Evolutionary conservation across 208 protist species (phyloP), one percentile per base, ranked within the genome.

Genomic region (Trypanosoma caninum): DNA sequence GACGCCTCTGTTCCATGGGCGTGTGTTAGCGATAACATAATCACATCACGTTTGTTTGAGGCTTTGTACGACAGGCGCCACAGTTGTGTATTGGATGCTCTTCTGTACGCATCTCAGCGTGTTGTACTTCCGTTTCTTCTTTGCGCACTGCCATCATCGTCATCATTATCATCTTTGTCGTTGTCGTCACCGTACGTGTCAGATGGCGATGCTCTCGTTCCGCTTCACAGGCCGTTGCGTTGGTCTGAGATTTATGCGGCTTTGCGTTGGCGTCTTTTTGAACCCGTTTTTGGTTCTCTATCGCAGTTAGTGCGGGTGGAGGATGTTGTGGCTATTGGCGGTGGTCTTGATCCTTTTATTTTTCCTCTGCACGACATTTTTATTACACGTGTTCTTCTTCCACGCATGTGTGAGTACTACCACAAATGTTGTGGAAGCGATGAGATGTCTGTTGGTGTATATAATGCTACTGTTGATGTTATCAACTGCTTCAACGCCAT

Each of bases 321-420:
- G 37, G 38, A 63, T 58, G 55, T 70, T 0, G 28, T 40, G 0
- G 45, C 38, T 7, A 31, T 63, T 25, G 64, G 64, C 3, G 55
- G 64, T 14, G 64, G 64, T 27, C 34, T 50, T 13, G 64, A 76
- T 50, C 57, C 77, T 0, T 59, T 88, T 18, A 45, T 88, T 8
- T 44, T 82, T 23, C 48, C 83, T 20, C 63, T 74, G 35, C 82
- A 92, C 16, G 52, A 31, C 2, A 34, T 14, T 2, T 92, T 82
- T 54, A 60, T 87, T 22, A 44, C 46, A 20, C 18, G 33, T 13
- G 67, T 87, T 18, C 58, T 92, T 11, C 59, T 85, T 38, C 85
- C 85, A 0, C 56, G 62, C 1, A 78, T 92, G 81, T 9, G 14
- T n/a, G 16, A 20, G n/a, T 92, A 80, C 55, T 51, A 71, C 33